A percentile compares a stretch with the other conserved stretches of the same genome.
These are phyloP conservation scores for Volvariella volvacea DNA, from an alignment of 1,284 basidiomycete species.

Conservation along the genomic window DNA sequence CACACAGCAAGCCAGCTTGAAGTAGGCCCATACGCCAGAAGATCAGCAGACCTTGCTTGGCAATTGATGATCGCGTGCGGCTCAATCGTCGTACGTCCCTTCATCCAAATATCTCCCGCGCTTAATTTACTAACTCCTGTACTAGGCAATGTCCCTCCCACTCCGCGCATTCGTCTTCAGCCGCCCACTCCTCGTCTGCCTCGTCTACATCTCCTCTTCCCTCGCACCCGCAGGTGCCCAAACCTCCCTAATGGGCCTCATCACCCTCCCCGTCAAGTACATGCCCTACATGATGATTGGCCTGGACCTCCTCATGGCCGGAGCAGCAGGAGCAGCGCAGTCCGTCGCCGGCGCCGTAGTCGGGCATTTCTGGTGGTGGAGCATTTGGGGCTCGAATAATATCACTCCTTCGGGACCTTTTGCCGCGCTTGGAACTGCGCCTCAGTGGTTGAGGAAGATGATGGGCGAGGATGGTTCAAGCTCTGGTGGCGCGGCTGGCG, in stretches of 20 bases:
- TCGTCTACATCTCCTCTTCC: constrained; percentile 63
- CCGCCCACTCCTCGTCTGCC: constrained; percentile 59
- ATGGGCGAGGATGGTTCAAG: constrained; percentile 21
- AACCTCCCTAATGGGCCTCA: constrained; percentile 69
- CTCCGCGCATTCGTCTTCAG: constrained; percentile 52
- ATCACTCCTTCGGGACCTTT: constrained; percentile 30
- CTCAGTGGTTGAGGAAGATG: constrained; percentile 28
- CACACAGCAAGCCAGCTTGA: constrained; percentile 63
- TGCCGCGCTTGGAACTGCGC: constrained; percentile 24
- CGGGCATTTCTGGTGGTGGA: constrained; percentile 79
- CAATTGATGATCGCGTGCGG: constrained; percentile 55
- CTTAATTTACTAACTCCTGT: not conserved
- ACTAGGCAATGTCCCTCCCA: constrained; percentile 57
- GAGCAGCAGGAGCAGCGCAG: constrained; percentile 49
- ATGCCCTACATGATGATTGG: constrained; percentile 72
- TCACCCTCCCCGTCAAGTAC: constrained; percentile 66
- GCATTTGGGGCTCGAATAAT: constrained; percentile 33
- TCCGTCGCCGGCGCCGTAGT: constrained; percentile 66
- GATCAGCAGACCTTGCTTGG: constrained; percentile 70
- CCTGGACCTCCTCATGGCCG: constrained; percentile 65
- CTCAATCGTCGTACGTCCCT: constrained; percentile 51
- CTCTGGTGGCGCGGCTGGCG: constrained; percentile 9
- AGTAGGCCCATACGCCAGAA: constrained; percentile 45
- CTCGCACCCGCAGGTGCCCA: constrained; percentile 61
- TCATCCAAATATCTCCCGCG: not conserved